A percentile compares a stretch with the other conserved stretches of the same genome.
Evolutionary conservation across 2,329 filamentous ascomycete genomes (phyloP).

Genomic region (Hypoxylon sp.): DNA sequence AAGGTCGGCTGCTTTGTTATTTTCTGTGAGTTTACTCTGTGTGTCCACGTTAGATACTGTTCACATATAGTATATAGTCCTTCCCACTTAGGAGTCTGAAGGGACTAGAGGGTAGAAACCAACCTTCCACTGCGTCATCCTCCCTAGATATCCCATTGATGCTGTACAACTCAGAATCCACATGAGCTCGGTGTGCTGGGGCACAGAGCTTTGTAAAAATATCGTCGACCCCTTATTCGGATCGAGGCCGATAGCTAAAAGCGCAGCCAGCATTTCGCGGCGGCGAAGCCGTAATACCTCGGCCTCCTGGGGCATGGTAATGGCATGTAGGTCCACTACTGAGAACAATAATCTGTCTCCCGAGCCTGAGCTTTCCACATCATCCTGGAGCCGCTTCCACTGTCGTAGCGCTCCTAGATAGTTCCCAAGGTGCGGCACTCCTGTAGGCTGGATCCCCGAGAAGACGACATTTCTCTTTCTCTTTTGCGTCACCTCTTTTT

Average conservation of each 20-base stretch:
- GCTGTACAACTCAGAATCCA: constrained; percentile 96
- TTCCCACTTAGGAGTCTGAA: neutral
- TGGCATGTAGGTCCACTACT: constrained; percentile 93
- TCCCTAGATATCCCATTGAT: constrained; percentile 90
- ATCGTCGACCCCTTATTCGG: constrained; percentile 78
- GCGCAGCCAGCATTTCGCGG: constrained; percentile 81
- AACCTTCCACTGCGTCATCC: constrained; percentile 99
- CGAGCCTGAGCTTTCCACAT: constrained; percentile 62
- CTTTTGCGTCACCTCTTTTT: neutral
- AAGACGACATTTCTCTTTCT: constrained; percentile 73
- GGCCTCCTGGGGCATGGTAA: constrained; percentile 82
- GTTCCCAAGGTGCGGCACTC: constrained; percentile 93
- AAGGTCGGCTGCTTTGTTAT: constrained; percentile 70
- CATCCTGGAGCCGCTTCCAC: constrained; percentile 86
- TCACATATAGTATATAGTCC: neutral
- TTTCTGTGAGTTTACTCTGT: constrained; percentile 80
- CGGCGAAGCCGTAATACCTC: constrained; percentile 74
- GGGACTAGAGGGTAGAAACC: constrained; percentile 15
- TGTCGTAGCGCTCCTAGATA: constrained; percentile 90
- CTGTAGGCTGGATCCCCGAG: constrained; percentile 97
- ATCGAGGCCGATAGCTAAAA: constrained; percentile 88
- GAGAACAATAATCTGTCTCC: constrained; percentile 82
- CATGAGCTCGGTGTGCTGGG: constrained; percentile 90
- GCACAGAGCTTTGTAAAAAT: constrained; percentile 86
- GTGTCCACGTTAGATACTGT: constrained; percentile 13